phyloP scores from a whole-genome alignment of 306 rosid genomes.

The Alnus glutinosa region DNA sequence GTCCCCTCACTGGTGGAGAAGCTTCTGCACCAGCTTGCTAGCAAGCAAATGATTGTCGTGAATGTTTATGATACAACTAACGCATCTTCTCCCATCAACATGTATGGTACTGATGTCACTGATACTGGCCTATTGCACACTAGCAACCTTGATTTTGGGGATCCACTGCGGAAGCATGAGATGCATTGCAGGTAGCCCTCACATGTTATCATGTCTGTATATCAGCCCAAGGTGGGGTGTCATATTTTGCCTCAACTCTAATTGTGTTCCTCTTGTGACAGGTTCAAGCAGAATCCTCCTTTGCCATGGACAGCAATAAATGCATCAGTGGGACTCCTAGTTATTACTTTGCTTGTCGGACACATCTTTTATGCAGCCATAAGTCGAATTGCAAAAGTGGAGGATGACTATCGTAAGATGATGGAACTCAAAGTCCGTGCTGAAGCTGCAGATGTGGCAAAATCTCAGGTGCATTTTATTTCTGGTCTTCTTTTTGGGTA shows the following conservation, averaged over 20 bases:
- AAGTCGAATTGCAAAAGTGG: conserved; percentile 76
- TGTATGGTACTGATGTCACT: conserved; percentile 80
- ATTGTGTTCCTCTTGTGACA: conserved; percentile 30
- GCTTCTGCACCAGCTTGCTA: conserved; percentile 97
- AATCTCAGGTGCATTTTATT: conserved; percentile 70
- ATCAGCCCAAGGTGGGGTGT: conserved; percentile 21
- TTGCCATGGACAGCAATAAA: conserved; percentile 76
- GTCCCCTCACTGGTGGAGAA: conserved; percentile 94
- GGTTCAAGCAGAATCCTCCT: conserved; percentile 81
- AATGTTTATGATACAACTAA: conserved; percentile 91
- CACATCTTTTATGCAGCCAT: conserved; percentile 82
- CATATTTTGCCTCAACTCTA: conserved; percentile 3
- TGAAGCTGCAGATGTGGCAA: conserved; percentile 98
- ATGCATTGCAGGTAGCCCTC: conserved; percentile 92
- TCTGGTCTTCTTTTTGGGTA: conserved; percentile 6
- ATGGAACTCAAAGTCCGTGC: conserved; percentile 69
- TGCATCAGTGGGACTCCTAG: conserved; percentile 63
- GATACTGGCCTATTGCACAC: conserved; percentile 72
- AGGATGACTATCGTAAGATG: conserved; percentile 71
- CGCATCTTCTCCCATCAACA: conserved; percentile 67
- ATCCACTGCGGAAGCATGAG: conserved; percentile 93
- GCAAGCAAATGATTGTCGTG: conserved; percentile 95
- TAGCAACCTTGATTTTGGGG: conserved; percentile 88
- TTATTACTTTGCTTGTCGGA: conserved; percentile 79
- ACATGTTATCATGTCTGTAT: conserved; percentile 9